Base-by-base conservation (phyloP, 2,329 filamentous ascomycete genomes). In the Parafenestella ontariensis region DNA sequence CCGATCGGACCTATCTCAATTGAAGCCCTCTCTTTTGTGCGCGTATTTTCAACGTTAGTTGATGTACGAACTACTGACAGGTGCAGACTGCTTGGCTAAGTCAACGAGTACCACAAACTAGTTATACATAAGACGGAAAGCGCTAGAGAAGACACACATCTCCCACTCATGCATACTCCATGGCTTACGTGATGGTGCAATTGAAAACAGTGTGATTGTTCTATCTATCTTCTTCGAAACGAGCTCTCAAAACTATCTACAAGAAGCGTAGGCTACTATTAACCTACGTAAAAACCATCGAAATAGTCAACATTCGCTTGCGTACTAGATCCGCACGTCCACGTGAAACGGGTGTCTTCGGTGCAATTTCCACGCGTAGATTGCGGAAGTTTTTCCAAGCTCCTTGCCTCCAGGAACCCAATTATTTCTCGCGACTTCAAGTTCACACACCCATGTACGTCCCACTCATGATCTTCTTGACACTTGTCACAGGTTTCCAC, bases 381-480 rank as follows among this genome's bases (percentile, higher is more conserved):
- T 11, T 31, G 28, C 28, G 28, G 15, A 31, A 31, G 9, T 10
- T 31, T n/a, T n/a, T n/a, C 28, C 28, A 31, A 31, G 9, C 15
- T 31, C 28, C 3, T 11, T 11, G 9, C 9, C 28, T 31, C 15
- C 28, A 31, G 15, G 5, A 31, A 11, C 28, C 28, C 11, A 31
- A 13, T 21, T 10, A 2, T 5, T 39, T 21, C 9, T 11, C 13
- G 20, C 17, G 11, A 28, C 28, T 8, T 23, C 40, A 42, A 42
- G 8, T 17, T 61, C 55, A 75, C 52, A 72, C 72, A 8, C 70
- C 70, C 52, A 73, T 46, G 57, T 77, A 77, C 15, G 74, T 76
- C 11, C 74, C 74, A 41, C 71, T 77, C 5, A 65, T 61, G 23
- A 77, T 75, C 45, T 69, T 68, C 66, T 75, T 76, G 2, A 76